phyloP scores from a whole-genome alignment of 768 basidiomycete genomes.

The Sporobolomyces roseus region DNA sequence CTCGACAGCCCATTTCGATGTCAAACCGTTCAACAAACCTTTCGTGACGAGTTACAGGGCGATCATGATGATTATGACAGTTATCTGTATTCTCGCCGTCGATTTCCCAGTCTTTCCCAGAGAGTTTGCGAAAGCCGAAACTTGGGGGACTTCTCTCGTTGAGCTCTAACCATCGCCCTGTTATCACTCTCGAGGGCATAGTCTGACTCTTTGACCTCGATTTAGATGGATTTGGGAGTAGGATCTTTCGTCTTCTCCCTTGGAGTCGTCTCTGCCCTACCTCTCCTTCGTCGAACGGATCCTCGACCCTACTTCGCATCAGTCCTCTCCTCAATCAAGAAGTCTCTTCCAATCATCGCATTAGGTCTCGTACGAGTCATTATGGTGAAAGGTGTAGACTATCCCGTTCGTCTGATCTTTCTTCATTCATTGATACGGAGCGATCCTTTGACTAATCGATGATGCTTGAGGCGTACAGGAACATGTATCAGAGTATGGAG shows the following conservation, averaged over 20 bases:
- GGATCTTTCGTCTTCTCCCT: constrained; percentile 97
- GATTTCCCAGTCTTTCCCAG: constrained; percentile 93
- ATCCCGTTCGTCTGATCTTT: constrained; percentile 63
- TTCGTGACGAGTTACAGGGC: constrained; percentile 82
- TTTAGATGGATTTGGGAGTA: constrained; percentile 94
- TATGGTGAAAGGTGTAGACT: constrained; percentile 86
- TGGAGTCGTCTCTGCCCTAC: constrained; percentile 83
- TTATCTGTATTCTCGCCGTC: constrained; percentile 86
- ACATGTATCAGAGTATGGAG: constrained; percentile 92
- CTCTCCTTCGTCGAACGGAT: constrained; percentile 63
- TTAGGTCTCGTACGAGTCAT: constrained; percentile 74
- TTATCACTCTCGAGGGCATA: background rate
- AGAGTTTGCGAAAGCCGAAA: constrained; percentile 82
- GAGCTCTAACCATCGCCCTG: constrained; percentile 41
- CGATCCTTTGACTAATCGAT: background rate
- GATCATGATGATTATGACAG: constrained; percentile 91
- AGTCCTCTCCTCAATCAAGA: constrained; percentile 56
- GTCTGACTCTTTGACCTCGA: background rate
- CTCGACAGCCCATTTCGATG: background rate
- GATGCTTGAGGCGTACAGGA: constrained; percentile 56
- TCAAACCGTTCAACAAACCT: constrained; percentile 56
- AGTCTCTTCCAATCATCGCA: constrained; percentile 63
- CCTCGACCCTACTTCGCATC: constrained; percentile 49
- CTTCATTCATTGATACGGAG: background rate
- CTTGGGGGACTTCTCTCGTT: constrained; percentile 90